Base-by-base conservation (phyloP, 805 yeast species). In the Clavispora vitiphila region DNA sequence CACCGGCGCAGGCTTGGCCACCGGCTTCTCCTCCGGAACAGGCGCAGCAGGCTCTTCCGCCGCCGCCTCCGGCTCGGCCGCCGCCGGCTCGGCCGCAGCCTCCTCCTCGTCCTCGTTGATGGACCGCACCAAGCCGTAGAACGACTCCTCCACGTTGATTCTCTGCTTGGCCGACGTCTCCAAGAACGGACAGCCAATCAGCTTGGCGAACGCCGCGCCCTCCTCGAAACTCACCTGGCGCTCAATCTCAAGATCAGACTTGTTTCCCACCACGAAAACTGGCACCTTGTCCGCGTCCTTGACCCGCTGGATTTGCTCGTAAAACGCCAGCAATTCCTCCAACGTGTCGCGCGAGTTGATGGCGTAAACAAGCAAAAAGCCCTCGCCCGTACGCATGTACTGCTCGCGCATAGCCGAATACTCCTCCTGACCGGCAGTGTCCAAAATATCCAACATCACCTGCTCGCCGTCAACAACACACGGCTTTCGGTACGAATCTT, bases 401-500 rank as follows among this genome's bases (percentile, higher is more conserved):
- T 88, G 93, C 60, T 91, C 98, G 42, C 75, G 57, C 75, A 70
- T 70, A 15, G 96, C 96, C 41, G 88, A 79, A 63, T 90, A 90
- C 65, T 90, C 97, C 64, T 91, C 98, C 71, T 90, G 97, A 32
- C 99, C 99, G 2, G 99, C 99, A 16, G 99, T 93, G 64, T 93
- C 99, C 57, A 93, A 76, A 32, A 93, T 89, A 62, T 93, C 99
- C 51, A 77, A 54, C 5, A 52, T 40, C 19, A 50, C 55, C 27
- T 80, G 84, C 58, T 83, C 86, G 44, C 78, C 80, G 60, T 90
- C 96, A 30, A 93, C 80, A 21, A 78, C 80, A 56, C 93, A 85
- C 56, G 86, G 91, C 60, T 93, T 93, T 53, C 96, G 77, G 63
- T 85, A 86, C 0, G 90, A 82, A 57, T 85, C 93, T 66, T 93